Base-by-base conservation (phyloP, 2,329 filamentous ascomycete genomes). In the Hypoxylon sp. region DNA sequence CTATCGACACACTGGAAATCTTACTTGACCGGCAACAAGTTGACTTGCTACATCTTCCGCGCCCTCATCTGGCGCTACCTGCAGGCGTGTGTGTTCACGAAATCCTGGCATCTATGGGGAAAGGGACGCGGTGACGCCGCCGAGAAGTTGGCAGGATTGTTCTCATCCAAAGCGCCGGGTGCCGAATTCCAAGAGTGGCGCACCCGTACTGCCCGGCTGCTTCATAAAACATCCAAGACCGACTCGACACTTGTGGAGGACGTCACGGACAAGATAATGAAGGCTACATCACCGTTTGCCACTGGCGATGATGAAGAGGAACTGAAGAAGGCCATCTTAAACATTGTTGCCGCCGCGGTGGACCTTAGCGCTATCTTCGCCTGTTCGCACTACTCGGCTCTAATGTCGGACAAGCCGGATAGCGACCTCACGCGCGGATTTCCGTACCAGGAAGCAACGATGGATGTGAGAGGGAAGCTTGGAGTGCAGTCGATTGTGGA, bases 1-100 rank as follows among this genome's bases (percentile, higher is more conserved):
- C 70, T 78, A 4, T 76, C 75, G 24, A 64, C 62, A 8, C 70
- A 74, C 60, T 78, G 76, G 75, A 70, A 70, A 42, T 67, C 59
- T 44, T 78, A 77, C 66, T 54, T 75, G 8, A 72, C 42, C 51
- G 71, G 60, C 7, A 21, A 62, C 1, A 47, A 65, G 42, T 24
- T 75, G 44, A 72, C 70, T 1, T 62, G 58, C 65, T 76, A 75
- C 56, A 50, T 78, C 8, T 71, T 77, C 51, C 75, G 74, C 10
- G 75, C 75, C 1, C 69, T 77, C 27, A 73, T 78, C 60, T 78
- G 76, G 76, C 72, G 75, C 24, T 76, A 75, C 44, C 53, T 78
- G 31, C 37, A 69, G 39, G 69, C 72, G n/a, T 68, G 68, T 7
- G 63, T 75, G 11, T 73, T 78, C 57, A 52, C 59, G 10, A 68